Evolutionary conservation across 2,329 filamentous ascomycete genomes (phyloP).

Genomic region (Calonectria multiphialidica): DNA sequence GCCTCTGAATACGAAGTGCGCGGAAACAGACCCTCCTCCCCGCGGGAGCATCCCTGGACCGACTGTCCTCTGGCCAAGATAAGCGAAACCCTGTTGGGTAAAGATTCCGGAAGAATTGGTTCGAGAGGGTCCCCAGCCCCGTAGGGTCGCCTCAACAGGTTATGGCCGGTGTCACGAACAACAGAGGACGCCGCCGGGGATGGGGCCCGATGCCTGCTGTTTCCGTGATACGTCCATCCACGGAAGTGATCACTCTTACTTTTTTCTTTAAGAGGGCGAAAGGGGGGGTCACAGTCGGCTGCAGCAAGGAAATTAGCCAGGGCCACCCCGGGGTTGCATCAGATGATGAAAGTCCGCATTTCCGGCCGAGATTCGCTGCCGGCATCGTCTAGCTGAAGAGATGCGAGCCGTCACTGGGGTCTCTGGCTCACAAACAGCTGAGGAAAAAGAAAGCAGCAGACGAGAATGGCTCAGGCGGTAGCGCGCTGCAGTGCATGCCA

Average conservation of each 20-base stretch:
- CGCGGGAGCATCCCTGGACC: background rate
- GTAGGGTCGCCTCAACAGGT: background rate
- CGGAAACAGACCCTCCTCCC: background rate
- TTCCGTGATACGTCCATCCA: background rate
- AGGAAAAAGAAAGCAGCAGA: background rate
- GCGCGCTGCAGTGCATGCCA: background rate
- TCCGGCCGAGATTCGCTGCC: background rate
- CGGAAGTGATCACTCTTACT: background rate
- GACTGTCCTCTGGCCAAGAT: background rate
- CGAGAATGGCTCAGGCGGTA: background rate
- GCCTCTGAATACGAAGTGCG: background rate
- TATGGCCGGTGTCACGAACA: background rate
- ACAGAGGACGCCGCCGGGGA: background rate
- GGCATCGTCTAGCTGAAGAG: background rate
- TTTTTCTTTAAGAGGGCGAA: no score
- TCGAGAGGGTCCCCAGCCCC: background rate
- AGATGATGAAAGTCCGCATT: background rate
- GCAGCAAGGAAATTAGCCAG: background rate
- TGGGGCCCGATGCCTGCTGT: background rate
- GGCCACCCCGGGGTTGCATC: conserved; percentile 1
- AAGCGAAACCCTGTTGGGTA: background rate
- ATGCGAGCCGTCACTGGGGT: background rate
- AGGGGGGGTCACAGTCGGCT: background rate
- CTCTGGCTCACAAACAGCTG: background rate
- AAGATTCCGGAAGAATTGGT: background rate